Conservation (phyloP, 371 early-diverging fungal genomes). For the Dichotomocladium elegans region DNA sequence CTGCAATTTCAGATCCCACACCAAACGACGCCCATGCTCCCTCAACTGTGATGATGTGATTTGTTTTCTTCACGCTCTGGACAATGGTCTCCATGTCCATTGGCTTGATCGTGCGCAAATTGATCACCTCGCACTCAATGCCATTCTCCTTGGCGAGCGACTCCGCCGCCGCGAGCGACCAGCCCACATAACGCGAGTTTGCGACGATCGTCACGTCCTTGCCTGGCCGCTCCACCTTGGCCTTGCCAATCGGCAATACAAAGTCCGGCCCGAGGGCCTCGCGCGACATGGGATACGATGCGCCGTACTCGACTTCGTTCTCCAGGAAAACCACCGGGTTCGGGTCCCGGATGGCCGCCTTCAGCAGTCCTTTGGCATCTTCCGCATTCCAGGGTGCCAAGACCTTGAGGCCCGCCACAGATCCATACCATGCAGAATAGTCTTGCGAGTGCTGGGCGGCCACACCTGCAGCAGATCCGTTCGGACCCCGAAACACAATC, state of each 20-base stretch:
- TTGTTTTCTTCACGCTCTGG: constrained; percentile 96
- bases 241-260: constrained; percentile 94
- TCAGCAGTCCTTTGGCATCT: constrained; percentile 95
- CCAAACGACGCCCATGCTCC: constrained; percentile 98
- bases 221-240: constrained; percentile 92
- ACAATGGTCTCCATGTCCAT: constrained; percentile 94
- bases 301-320: constrained; percentile 98
- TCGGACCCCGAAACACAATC: constrained; percentile 99
- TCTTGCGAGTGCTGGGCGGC: constrained; percentile 99
- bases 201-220: constrained; percentile 94
- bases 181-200: constrained; percentile 91
- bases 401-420: constrained; percentile 98
- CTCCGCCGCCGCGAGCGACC: constrained; percentile 90
- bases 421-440: constrained; percentile 98
- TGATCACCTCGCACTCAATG: constrained; percentile 91
- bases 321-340: constrained; percentile 99
- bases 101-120: constrained; percentile 97
- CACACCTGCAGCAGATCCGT: constrained; percentile 98
- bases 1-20: constrained; percentile 96
- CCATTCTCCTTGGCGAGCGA: constrained; percentile 83
- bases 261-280: constrained; percentile 86
- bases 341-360: constrained; percentile 98
- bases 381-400: constrained; percentile 96
- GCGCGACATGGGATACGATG: constrained; percentile 80
- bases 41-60: constrained; percentile 96